Percentiles rank a stretch among this genome's conserved stretches.
phyloP scores from a whole-genome alignment of 371 early-diverging fungal genomes.

The Saksenaea oblongispora region DNA sequence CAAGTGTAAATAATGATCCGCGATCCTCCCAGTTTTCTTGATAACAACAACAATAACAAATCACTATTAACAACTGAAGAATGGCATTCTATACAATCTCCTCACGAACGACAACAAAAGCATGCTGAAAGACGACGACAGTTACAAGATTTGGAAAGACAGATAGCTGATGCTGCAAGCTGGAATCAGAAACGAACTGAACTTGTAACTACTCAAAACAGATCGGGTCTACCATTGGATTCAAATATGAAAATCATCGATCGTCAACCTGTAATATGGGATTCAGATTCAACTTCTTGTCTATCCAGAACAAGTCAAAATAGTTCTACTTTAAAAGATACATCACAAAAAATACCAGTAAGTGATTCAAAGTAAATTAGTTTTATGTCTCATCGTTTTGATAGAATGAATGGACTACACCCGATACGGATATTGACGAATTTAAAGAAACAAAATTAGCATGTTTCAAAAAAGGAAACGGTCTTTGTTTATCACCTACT shows the following conservation, averaged over 20 bases:
- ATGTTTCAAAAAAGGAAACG: not conserved
- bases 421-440: not conserved
- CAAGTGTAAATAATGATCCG: not conserved
- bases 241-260: not conserved
- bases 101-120: conserved; percentile 15
- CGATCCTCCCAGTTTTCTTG: not conserved
- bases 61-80: not conserved
- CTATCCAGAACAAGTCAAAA: not conserved
- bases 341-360: not conserved
- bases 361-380: not conserved
- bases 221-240: not conserved
- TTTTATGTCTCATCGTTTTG: not conserved
- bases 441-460: not conserved
- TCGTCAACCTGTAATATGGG: not conserved
- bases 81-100: not conserved
- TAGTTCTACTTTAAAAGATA: not conserved
- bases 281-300: not conserved
- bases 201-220: conserved; percentile 12
- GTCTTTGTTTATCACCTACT: not conserved
- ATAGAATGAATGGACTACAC: not conserved
- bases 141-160: conserved; percentile 42
- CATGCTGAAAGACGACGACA: conserved; percentile 41
- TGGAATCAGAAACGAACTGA: conserved; percentile 38
- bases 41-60: not conserved
- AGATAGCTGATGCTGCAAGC: conserved; percentile 39